A percentile compares a stretch with the other conserved stretches of the same genome.
Evolutionary conservation across 805 yeast species (phyloP).

Genomic region (Ogataea kodamae): DNA sequence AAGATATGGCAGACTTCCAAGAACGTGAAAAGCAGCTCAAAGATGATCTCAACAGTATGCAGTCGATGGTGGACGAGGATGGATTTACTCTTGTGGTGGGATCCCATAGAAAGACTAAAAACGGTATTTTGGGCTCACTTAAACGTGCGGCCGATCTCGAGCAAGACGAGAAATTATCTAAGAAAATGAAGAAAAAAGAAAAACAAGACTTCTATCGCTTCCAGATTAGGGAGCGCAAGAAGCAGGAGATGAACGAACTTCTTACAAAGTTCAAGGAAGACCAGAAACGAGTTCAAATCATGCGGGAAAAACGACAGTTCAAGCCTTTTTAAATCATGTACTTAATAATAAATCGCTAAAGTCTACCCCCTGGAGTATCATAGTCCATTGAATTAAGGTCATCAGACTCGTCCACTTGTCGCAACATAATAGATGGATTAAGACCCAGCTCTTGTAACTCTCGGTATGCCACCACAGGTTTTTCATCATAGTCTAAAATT

Average conservation of each 20-base stretch:
- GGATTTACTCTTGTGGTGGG: constrained; percentile 92
- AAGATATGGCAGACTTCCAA: constrained; percentile 64
- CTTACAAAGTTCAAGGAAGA: constrained; percentile 82
- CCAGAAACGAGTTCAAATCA: constrained; percentile 74
- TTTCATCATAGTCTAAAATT: constrained; percentile 76
- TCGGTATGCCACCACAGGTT: constrained; percentile 81
- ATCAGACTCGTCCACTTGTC: constrained; percentile 66
- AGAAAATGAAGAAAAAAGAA: constrained; percentile 65
- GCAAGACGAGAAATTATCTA: constrained; percentile 36
- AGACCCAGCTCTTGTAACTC: constrained; percentile 81
- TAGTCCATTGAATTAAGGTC: constrained; percentile 24
- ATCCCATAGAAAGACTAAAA: constrained; percentile 75
- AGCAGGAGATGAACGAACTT: constrained; percentile 85
- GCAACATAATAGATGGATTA: constrained; percentile 87
- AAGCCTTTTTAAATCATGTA: constrained; percentile 59
- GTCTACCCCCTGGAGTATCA: constrained; percentile 42
- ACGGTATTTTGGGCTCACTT: constrained; percentile 58
- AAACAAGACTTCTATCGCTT: constrained; percentile 92
- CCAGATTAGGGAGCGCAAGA: constrained; percentile 92
- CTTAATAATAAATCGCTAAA: constrained; percentile 19
- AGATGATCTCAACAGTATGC: constrained; percentile 52
- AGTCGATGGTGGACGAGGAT: constrained; percentile 78
- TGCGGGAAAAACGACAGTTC: constrained; percentile 80
- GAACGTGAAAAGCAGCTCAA: constrained; percentile 61
- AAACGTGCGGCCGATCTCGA: constrained; percentile 29